phyloP scores from a whole-genome alignment of 2,329 filamentous ascomycete genomes.

The Fusarium nelsonii region DNA sequence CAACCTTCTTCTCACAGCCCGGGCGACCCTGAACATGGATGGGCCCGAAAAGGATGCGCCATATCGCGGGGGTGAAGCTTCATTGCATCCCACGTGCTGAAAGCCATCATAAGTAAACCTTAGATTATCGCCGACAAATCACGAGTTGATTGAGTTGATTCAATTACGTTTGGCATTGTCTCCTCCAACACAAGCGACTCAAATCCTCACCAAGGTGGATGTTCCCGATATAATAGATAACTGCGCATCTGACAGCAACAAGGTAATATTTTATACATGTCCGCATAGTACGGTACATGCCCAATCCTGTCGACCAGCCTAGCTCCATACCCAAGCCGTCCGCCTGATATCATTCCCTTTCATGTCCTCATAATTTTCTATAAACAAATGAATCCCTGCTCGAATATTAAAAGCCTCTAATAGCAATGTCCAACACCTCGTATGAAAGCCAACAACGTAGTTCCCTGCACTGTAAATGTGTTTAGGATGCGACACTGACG shows the following conservation, averaged over 20 bases:
- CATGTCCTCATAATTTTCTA: slow-evolving; percentile 51
- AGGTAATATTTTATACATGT: slow-evolving; percentile 13
- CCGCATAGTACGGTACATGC: not conserved
- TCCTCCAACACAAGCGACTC: slow-evolving; percentile 1
- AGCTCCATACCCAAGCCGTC: slow-evolving; percentile 33
- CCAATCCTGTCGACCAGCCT: slow-evolving; percentile 29
- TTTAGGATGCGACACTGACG: slow-evolving; percentile 53
- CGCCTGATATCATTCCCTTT: slow-evolving; percentile 49
- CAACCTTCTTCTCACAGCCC: slow-evolving; percentile 26
- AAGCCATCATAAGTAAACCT: slow-evolving; percentile 8
- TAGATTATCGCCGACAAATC: slow-evolving; percentile 15
- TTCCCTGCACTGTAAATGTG: not conserved
- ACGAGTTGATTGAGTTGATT: slow-evolving; percentile 20
- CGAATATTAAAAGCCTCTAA: slow-evolving; percentile 37
- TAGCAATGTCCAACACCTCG: slow-evolving; percentile 37
- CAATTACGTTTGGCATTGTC: slow-evolving; percentile 33
- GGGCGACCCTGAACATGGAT: slow-evolving; percentile 32
- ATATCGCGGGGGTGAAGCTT: slow-evolving; percentile 33
- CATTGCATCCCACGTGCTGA: slow-evolving; percentile 29
- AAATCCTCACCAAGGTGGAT: not conserved
- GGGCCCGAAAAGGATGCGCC: slow-evolving; percentile 22
- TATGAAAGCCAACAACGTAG: slow-evolving; percentile 30
- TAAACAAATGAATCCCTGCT: slow-evolving; percentile 41
- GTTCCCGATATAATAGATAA: slow-evolving; percentile 12
- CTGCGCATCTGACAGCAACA: slow-evolving; percentile 29